Evolutionary conservation across 108 stramenopile genomes (phyloP).

Genomic region (Skeletonema potamos): DNA sequence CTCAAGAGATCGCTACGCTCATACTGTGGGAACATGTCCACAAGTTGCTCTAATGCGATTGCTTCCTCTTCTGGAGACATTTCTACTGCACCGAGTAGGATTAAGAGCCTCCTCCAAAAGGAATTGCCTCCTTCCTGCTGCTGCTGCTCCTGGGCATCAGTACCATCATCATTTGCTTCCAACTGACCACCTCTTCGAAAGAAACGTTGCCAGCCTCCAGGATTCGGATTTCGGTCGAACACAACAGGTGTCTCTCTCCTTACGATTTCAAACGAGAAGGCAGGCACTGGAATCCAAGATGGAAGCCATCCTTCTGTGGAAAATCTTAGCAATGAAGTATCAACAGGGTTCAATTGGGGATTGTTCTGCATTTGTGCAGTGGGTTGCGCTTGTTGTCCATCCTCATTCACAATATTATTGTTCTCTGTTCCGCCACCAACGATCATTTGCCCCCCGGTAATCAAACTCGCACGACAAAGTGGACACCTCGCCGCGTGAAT

Average conservation of each 20-base stretch:
- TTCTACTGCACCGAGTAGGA: constrained; percentile 60
- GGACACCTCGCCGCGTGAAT: constrained; percentile 70
- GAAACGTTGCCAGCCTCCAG: constrained; percentile 30
- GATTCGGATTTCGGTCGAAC: constrained; percentile 21
- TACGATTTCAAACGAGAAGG: constrained; percentile 82
- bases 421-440: neutral
- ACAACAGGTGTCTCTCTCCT: constrained; percentile 49
- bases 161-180: constrained; percentile 2
- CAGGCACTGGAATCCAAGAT: constrained; percentile 73
- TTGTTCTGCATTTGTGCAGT: constrained; percentile 6
- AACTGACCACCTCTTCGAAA: constrained; percentile 36
- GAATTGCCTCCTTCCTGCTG: constrained; percentile 39
- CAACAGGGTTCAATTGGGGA: constrained; percentile 32
- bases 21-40: constrained; percentile 80
- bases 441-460: constrained; percentile 40
- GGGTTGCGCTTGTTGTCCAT: neutral
- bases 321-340: constrained; percentile 72
- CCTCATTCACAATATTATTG: constrained; percentile 5
- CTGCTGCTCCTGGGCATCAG: constrained; percentile 1
- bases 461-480: constrained; percentile 64
- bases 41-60: constrained; percentile 60
- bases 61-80: constrained; percentile 85
- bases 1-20: constrained; percentile 69
- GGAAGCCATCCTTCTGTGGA: constrained; percentile 82
- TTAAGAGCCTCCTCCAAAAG: constrained; percentile 60